Evolutionary conservation across 176 grass and related monocot genomes (phyloP), one percentile per base, ranked within the genome.

Genomic region (Ampelocalamus luodianensis): DNA sequence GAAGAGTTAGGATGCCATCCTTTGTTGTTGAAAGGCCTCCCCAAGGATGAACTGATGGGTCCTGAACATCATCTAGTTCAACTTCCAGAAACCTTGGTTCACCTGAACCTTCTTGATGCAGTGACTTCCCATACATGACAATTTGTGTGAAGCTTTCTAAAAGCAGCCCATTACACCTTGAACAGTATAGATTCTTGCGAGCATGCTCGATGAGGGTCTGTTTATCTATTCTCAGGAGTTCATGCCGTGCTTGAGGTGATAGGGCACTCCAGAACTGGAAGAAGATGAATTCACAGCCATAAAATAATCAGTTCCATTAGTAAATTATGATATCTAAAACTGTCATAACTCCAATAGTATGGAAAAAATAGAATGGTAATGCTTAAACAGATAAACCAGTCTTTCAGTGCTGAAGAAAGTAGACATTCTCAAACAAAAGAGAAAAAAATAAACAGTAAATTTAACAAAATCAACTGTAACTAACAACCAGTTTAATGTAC

Each of bases 121-220:
- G 65, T 73, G 90, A 93, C 71, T 93, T 97, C 23, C 90, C 92
- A 76, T 93, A 88, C 65, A 86, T 82, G 59, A 97, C 79, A 56
- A 95, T 93, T 84, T 97, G 95, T 80, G 91, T 76, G 65, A 94
- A 97, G 68, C 89, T 87, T 81, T 97, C 95, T 79, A 97, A 82
- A 71, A 97, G 91, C 80, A 97, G 80, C 10, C 94, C 94, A 85
- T 97, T 97, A 76, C 94, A 97, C 45, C 94, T 91, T 63, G 94
- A 97, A 78, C 94, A 97, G 79, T 97, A 94, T 8, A 97, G 69
- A 54, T 97, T 97, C 76, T 84, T 97, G 64, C 94, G 85, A 68
- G 83, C 85, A 88, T 97, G 94, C 71, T 97, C 94, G 29, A 94
- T 94, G 26, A 97, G 85, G 48, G 92, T 78, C 36, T 94, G 94